phyloP scores from a whole-genome alignment of 495 filamentous ascomycete species.

The Amorphotheca resinae region DNA sequence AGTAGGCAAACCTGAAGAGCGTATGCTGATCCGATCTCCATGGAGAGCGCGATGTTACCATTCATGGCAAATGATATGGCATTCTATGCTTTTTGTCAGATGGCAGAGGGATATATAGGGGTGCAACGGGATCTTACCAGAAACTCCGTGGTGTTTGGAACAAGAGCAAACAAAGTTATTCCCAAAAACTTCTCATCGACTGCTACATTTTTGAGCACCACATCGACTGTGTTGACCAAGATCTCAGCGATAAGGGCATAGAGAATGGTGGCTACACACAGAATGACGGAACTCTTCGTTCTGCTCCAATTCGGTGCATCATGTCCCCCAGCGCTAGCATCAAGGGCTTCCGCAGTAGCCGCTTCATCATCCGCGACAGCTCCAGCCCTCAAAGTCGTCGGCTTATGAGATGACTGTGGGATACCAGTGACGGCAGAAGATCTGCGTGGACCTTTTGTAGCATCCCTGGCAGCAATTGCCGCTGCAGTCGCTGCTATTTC shows the following conservation, averaged over 20 bases:
- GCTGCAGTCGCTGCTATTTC: constrained; percentile 90
- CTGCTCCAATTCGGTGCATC: constrained; percentile 98
- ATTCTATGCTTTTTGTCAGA: constrained; percentile 50
- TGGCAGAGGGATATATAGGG: constrained; percentile 1
- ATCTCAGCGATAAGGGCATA: constrained; percentile 97
- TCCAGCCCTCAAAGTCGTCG: constrained; percentile 14
- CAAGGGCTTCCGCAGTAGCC: constrained; percentile 35
- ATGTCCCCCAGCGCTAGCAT: constrained; percentile 56
- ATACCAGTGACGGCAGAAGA: constrained; percentile 26
- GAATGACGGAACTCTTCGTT: constrained; percentile 74
- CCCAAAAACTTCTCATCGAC: constrained; percentile 98
- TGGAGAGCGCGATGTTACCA: constrained; percentile 96
- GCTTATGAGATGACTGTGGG: constrained; percentile 17
- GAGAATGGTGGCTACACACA: constrained; percentile 79
- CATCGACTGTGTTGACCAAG: constrained; percentile 89
- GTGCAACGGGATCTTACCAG: constrained; percentile 43
- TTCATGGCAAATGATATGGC: constrained; percentile 99
- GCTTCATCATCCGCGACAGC: constrained; percentile 24
- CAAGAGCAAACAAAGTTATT: constrained; percentile 91
- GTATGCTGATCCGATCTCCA: constrained; percentile 98
- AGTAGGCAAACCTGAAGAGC: constrained; percentile 95
- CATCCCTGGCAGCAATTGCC: constrained; percentile 74
- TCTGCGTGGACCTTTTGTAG: constrained; percentile 39
- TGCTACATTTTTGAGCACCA: constrained; percentile 75
- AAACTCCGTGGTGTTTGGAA: constrained; percentile 98